Evolutionary conservation across 257 asterid genomes (phyloP).

Genomic region (Nicotiana tomentosiformis): DNA sequence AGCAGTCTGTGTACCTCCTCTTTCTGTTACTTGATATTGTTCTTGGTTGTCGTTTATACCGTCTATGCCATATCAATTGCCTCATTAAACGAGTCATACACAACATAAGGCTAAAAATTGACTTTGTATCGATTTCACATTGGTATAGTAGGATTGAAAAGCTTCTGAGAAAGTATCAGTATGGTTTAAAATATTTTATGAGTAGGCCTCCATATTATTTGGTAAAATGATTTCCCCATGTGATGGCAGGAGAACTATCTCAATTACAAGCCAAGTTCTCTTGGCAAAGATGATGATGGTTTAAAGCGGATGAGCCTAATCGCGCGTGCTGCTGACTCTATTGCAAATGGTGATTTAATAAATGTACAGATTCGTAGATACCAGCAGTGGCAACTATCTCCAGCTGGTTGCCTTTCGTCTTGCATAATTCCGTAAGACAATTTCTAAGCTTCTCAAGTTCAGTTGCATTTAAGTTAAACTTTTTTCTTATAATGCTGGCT

Average conservation of each 20-base stretch:
- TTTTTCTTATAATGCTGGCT: conserved; percentile 7
- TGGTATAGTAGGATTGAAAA: neutral
- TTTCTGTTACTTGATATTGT: neutral
- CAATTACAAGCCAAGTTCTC: conserved; percentile 77
- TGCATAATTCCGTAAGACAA: conserved; percentile 72
- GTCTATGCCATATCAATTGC: neutral
- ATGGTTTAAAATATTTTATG: neutral
- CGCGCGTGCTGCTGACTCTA: conserved; percentile 92
- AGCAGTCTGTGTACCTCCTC: neutral
- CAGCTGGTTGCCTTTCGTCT: conserved; percentile 67
- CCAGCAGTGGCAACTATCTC: conserved; percentile 98
- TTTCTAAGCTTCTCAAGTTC: neutral
- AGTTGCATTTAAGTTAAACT: neutral
- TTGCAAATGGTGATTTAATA: conserved; percentile 91
- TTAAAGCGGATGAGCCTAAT: conserved; percentile 65
- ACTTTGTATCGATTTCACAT: neutral
- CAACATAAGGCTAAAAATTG: neutral
- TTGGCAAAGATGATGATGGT: conserved; percentile 71
- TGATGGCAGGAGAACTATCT: conserved; percentile 79
- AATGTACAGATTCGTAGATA: conserved; percentile 91
- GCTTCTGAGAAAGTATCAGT: neutral
- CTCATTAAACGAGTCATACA: neutral
- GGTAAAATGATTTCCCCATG: neutral
- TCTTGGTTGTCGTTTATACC: neutral
- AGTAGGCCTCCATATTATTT: neutral